These are phyloP conservation scores for Penicillium macrosclerotiorum DNA, from an alignment of 495 filamentous ascomycete genomes.

Conservation along the genomic window DNA sequence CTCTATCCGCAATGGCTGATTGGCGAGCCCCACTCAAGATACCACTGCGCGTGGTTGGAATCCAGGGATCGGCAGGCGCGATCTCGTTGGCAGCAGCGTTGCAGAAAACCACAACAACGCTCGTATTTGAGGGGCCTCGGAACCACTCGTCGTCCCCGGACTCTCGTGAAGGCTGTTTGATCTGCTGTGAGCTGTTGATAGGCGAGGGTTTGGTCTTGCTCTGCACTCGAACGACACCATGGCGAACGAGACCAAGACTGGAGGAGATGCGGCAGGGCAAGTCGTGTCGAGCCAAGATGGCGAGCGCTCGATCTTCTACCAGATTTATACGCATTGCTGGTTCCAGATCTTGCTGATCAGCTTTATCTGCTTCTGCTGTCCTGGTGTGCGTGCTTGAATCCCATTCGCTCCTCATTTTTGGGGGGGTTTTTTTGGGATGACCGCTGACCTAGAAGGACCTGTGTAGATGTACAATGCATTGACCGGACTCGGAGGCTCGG, in stretches of 20 bases:
- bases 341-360: constrained; percentile 46
- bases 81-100: not conserved
- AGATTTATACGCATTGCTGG: constrained; percentile 36
- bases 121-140: constrained; percentile 1
- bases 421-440: too few relatives aligned
- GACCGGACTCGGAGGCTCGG: constrained; percentile 54
- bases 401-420: too few relatives aligned
- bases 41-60: constrained; percentile 6
- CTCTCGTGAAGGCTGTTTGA: not conserved
- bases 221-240: constrained; percentile 4
- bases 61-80: constrained; percentile 13
- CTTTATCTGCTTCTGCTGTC: constrained; percentile 80
- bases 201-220: not conserved
- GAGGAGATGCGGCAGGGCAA: not conserved
- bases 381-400: constrained; percentile 47
- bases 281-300: not conserved
- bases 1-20: not conserved
- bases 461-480: constrained; percentile 69
- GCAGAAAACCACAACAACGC: constrained; percentile 3
- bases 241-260: constrained; percentile 5
- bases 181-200: not conserved
- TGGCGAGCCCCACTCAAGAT: constrained; percentile 9
- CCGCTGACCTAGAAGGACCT: not conserved
- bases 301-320: constrained; percentile 13
- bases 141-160: not conserved